These are phyloP conservation scores for Capsicum chinense DNA, from an alignment of 257 asterid genomes.

Conservation along the genomic window DNA sequence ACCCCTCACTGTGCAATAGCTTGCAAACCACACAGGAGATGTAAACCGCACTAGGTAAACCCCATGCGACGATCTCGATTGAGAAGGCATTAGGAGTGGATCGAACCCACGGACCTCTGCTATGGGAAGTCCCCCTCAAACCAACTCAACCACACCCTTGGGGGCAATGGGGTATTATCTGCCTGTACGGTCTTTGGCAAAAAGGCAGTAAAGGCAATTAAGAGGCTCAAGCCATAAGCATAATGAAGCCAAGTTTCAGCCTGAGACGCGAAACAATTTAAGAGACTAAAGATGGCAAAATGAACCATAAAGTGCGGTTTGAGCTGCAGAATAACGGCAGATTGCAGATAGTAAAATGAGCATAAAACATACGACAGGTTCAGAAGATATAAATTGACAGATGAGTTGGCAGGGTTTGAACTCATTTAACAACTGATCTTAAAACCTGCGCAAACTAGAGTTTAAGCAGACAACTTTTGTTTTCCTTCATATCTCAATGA, in stretches of 20 bases:
- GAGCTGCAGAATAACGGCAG: neutral
- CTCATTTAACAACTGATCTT: neutral
- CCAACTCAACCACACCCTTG: too few relatives aligned
- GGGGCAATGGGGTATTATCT: neutral
- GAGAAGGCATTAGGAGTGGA: too few relatives aligned
- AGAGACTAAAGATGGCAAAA: neutral
- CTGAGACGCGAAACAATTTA: neutral
- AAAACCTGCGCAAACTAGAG: neutral
- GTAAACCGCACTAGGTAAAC: too few relatives aligned
- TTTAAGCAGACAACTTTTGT: neutral
- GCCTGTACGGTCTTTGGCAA: neutral
- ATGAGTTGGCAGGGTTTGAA: neutral
- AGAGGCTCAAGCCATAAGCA: neutral
- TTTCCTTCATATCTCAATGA: neutral
- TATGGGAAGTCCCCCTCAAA: too few relatives aligned
- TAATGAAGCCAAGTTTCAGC: neutral
- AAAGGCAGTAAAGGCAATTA: neutral
- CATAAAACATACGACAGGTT: neutral
- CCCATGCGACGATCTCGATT: too few relatives aligned
- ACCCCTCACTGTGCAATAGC: too few relatives aligned
- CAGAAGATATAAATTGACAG: neutral
- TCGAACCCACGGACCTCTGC: too few relatives aligned
- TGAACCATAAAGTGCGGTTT: neutral
- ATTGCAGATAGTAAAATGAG: neutral
- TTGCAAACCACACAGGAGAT: too few relatives aligned